Evolutionary conservation across 139 green algal species (phyloP), one percentile per base, ranked within the genome.

Genomic region (Desmodesmus armatus): DNA sequence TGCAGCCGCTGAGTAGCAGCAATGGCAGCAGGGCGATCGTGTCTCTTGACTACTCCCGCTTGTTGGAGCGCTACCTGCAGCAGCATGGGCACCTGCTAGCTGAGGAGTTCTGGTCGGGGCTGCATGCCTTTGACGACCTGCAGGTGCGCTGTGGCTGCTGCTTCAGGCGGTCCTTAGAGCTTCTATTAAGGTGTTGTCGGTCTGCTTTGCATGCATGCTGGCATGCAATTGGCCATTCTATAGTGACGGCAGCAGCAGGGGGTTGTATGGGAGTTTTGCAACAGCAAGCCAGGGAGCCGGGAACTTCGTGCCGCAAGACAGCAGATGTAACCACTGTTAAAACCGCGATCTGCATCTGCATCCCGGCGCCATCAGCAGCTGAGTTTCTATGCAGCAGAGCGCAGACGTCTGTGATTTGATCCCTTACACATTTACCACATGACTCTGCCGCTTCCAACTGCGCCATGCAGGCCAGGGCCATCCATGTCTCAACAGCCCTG

Each of bases 401-500:
- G n/a, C n/a, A n/a, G n/a, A n/a, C n/a, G n/a, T n/a, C n/a, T n/a
- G n/a, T n/a, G n/a, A n/a, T n/a, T n/a, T n/a, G n/a, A 55, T 55
- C 13, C 9, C 47, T 55, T 55, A 13, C 13, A 21, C 9, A 55
- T 55, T 55, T 13, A 21, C 47, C 47, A 55, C 3, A 5, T 33
- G 27, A 4, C 21, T 21, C 69, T 55, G 27, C n/a, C 6, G n/a
- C 31, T 67, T 15, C 25, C 74, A 35, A 19, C 35, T 47, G 31
- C 74, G 29, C 29, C 33, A 3, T 33, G 31, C 31, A 81, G 74
- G 74, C 74, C 47, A 81, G 69, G 51, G 74, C 74, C 15, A 60
- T 81, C 19, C 74, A 81, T 41, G 74, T 81, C n/a, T 35, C n/a
- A 5, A 47, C 17, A 13, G 67, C 17, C n/a, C 31, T 81, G 31